These are phyloP conservation scores for Auricularia auricula-judae DNA, from an alignment of 768 basidiomycete genomes.

Conservation along the genomic window DNA sequence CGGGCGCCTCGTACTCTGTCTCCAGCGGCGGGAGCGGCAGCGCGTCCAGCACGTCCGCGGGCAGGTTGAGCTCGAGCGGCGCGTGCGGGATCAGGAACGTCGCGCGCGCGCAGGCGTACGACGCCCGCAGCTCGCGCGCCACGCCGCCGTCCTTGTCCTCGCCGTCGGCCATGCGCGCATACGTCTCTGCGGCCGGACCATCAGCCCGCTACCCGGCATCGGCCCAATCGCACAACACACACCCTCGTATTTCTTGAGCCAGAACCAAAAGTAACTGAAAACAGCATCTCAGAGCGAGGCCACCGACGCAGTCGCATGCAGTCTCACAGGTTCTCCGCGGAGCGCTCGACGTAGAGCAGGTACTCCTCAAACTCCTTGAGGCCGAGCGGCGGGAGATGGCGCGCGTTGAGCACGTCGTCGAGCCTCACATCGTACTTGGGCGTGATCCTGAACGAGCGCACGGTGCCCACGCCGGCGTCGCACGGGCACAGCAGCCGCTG, in stretches of 20 bases:
- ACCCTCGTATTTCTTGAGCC: conserved; percentile 1
- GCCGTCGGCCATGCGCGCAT: background rate
- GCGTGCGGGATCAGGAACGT: conserved; percentile 70
- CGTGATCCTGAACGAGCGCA: conserved; percentile 27
- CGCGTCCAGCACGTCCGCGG: conserved; percentile 30
- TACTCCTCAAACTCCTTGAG: conserved; percentile 73
- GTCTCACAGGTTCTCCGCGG: conserved; percentile 61
- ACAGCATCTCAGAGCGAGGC: conserved; percentile 4
- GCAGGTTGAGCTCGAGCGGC: conserved; percentile 47
- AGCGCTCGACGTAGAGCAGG: conserved; percentile 65
- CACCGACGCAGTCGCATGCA: conserved; percentile 5
- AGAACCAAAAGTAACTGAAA: conserved; percentile 50
- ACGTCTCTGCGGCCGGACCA: background rate
- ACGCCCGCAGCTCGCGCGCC: conserved; percentile 30
- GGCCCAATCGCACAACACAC: background rate
- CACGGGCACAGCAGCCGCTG: conserved; percentile 7
- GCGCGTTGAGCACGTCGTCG: conserved; percentile 65
- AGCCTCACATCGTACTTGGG: conserved; percentile 57
- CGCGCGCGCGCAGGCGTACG: conserved; percentile 69
- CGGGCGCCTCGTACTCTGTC: conserved; percentile 9
- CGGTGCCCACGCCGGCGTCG: conserved; percentile 10
- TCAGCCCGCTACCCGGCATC: background rate
- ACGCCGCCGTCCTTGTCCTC: background rate
- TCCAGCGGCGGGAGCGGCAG: conserved; percentile 19
- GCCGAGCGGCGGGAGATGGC: conserved; percentile 69